Base-by-base conservation (phyloP, 192 early-diverging fungal species). In the Funneliformis mosseae region DNA sequence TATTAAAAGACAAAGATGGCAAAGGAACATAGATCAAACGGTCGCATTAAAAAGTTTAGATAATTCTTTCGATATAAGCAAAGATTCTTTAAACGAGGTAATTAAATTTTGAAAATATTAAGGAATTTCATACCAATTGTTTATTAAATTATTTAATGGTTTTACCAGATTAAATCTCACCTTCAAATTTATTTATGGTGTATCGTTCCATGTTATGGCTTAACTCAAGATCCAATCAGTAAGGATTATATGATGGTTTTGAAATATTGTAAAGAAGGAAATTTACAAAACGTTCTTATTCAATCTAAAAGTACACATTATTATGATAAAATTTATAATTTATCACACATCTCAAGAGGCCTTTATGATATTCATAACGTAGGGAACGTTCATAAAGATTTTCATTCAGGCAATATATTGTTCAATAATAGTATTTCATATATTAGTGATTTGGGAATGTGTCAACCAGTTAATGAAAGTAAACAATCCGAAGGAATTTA, bases 221-320 rank as follows among this genome's bases (percentile, higher is more conserved):
- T 74, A 10, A 46, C 73, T 4, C 73, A 74, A 74, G 46, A 74
- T 10, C 73, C 73, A 21, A 27, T 28, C 23, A 82, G 45, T 11
- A 80, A 80, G 6, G 80, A 85, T 55, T 85, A 85, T 71, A 82
- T 82, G 45, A 85, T 85, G 81, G 85, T 85, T 3, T 63, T 83
- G 0, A 78, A 85, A 55, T 85, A 80, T 62, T 80, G 80, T 23
- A 78, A 78, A 8, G 64, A 73, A 64, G 85, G 85, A 16, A 82
- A 83, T 74, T 46, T 85, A 2, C 75, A 80, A 8, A 75, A 85
- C 61, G n/a, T 85, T 80, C 63, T 80, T 85, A 45, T 62, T 78
- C 25, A 74, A 41, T 12, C 77, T 48, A 33, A 73, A 50, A 55
- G 62, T 14, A 61, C 81, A 1, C 70, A 80, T 41, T 85, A 82